Base-by-base conservation (phyloP, 768 basidiomycete species). In the Sutorius australiensis region DNA sequence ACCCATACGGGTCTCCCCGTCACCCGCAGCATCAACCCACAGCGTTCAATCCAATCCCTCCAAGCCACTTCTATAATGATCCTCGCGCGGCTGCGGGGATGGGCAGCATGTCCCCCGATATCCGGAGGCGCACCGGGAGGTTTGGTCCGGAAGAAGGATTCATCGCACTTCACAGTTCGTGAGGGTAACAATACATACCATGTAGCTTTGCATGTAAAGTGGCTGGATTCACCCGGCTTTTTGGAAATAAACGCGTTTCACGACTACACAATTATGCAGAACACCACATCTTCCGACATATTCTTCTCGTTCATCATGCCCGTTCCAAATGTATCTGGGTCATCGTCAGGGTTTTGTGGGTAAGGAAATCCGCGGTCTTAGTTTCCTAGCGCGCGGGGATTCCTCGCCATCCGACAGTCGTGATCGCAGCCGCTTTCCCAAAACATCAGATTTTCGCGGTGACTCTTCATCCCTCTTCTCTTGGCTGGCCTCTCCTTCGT, bases 41-140 rank as follows among this genome's bases (percentile, higher is more conserved):
- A 14, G 31, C 62, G 36, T 73, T 73, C 56, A 61, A 61, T 34
- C 48, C 68, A 6, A 71, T 78, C 17, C 58, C 76, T n/a, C 67
- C 75, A 0, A 50, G 50, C 17, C 77, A 77, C 51, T 78, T 79
- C 56, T 78, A 77, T 52, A 72, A 62, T 6, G 61, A 64, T 37
- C 68, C 67, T 43, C 63, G 62, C 37, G 19, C 48, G 14, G 59
- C 61, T 7, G 72, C 63, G 14, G 72, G 67, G 21, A 72, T 75
- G 68, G 62, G 67, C 6, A 68, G 60, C 12, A 71, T 72, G 65
- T 67, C 71, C 37, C 69, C 71, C 19, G 69, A 72, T 37, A 61
- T 71, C 30, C 64, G 69, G 36, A 61, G 69, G 58, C 63, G 71
- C 27, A 36, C 54, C 0, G 65, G 64, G 36, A 66, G 69, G 41